Base-by-base conservation (phyloP, 225 moss, liverwort and hornwort species). In the Physcomitrellopsis africana region DNA sequence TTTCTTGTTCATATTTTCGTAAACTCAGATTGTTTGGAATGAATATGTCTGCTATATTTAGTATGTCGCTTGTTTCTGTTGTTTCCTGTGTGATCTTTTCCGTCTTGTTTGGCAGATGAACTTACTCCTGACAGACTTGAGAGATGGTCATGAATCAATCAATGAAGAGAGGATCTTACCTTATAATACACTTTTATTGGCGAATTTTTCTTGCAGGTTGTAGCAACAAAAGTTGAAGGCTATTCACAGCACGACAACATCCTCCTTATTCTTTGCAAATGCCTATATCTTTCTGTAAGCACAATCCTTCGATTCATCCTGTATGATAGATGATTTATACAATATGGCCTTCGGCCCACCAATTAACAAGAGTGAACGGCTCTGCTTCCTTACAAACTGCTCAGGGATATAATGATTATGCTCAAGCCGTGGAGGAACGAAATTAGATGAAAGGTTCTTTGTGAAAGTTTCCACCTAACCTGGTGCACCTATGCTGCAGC, bases 191-290 rank as follows among this genome's bases (percentile, higher is more conserved):
- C 49, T 22, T 70, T 70, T 51, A 70, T 23, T 67, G 8, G 44
- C n/a, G 7, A 57, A 70, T 46, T 67, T 52, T 18, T 67, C 76
- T 54, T 52, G 22, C 90, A 96, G 96, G 93, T 92, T 54, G 89
- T 89, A 78, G 89, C 92, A 76, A 90, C 96, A 60, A 88, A 80
- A 81, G 65, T 73, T 57, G 86, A 92, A 79, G 96, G 90, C 44
- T 59, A 85, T 72, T 81, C 93, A 24, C 90, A 84, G 69, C 86
- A 96, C 82, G 96, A 96, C 76, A 70, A 86, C 62, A 90, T 96
- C 73, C 89, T 96, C 49, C 84, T 93, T 51, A 89, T 96, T 65
- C 87, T 96, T 54, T 93, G 93, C 92, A 96, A 96, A 77, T 89
- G 92, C 26, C 86, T 93, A 62, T 79, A 90, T 73, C 92, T 96